Evolutionary conservation across 208 protist species (phyloP).

Genomic region (Balamuthia mandrillaris): DNA sequence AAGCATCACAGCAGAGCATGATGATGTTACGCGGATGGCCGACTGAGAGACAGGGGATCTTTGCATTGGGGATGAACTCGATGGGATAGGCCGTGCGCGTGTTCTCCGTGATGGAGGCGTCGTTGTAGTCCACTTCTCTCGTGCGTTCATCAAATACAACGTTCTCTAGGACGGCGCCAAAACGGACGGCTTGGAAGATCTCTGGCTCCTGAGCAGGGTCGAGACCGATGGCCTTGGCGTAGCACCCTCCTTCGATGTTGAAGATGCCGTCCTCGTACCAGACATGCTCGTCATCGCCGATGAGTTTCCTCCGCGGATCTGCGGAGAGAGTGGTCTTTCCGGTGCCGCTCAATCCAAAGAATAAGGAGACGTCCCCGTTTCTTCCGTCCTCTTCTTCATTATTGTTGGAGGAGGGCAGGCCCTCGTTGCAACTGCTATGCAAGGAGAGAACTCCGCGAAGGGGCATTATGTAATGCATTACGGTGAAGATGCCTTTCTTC

Average conservation of each 20-base stretch:
- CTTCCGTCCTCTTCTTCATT: no score
- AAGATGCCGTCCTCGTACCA: conserved; percentile 74
- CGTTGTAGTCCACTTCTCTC: conserved; percentile 83
- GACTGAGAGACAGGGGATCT: conserved; percentile 63
- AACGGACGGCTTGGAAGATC: conserved; percentile 78
- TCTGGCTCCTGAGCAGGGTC: conserved; percentile 72
- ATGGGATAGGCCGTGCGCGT: conserved; percentile 91
- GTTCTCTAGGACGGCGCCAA: conserved; percentile 79
- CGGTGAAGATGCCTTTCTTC: conserved; percentile 95
- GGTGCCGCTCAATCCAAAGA: conserved; percentile 80
- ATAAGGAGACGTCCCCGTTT: conserved; percentile 68
- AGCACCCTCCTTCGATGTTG: conserved; percentile 79
- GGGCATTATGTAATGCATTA: conserved; percentile 93
- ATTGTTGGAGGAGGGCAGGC: no score
- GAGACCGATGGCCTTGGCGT: conserved; percentile 77
- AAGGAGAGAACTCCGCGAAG: conserved; percentile 85
- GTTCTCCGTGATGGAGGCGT: conserved; percentile 91
- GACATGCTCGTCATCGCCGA: conserved; percentile 83
- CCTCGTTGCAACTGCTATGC: conserved; percentile 87
- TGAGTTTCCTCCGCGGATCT: conserved; percentile 69
- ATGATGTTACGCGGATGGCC: conserved; percentile 91
- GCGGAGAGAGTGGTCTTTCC: conserved; percentile 82
- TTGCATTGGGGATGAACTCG: conserved; percentile 86
- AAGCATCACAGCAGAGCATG: conserved; percentile 94
- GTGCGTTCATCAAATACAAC: conserved; percentile 65